Percentiles rank a stretch among this genome's conserved stretches.
Evolutionary conservation across 352 stramenopile genomes (phyloP).

Genomic region (Globisporangium sylvaticum): DNA sequence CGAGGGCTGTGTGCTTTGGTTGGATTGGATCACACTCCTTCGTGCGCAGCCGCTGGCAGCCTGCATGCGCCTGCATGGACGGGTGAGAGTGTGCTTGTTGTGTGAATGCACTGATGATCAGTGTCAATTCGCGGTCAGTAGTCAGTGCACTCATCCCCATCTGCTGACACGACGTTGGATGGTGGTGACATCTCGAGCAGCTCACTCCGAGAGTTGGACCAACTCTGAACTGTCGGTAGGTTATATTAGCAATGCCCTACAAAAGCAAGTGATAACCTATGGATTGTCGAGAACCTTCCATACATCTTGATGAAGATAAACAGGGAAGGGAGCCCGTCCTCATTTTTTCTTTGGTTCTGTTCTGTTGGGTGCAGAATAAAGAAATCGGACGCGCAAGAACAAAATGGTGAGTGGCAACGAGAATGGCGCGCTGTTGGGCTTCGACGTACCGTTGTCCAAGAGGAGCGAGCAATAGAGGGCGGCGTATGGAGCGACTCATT

Average conservation of each 20-base stretch:
- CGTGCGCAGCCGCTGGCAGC: not conserved
- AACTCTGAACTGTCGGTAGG: not conserved
- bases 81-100: not conserved
- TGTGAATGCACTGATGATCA: not conserved
- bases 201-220: not conserved
- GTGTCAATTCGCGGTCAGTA: not conserved
- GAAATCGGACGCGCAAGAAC: not conserved
- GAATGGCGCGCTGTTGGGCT: no score
- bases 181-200: not conserved
- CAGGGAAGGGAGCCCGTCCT: not conserved
- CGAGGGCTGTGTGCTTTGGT: not conserved
- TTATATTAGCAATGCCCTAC: not conserved
- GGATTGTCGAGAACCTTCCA: not conserved
- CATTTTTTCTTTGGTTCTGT: not conserved
- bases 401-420: slow-evolving; percentile 7
- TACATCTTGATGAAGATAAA: not conserved
- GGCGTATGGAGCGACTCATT: no score
- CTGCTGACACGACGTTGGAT: not conserved
- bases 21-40: not conserved
- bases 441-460: no score
- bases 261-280: not conserved
- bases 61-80: not conserved
- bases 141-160: not conserved
- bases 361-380: slow-evolving; percentile 4
- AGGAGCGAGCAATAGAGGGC: no score